A percentile compares a stretch with the other conserved stretches of the same genome.
Evolutionary conservation across 2,329 filamentous ascomycete species (phyloP).

Genomic region (Diaporthe sp.): DNA sequence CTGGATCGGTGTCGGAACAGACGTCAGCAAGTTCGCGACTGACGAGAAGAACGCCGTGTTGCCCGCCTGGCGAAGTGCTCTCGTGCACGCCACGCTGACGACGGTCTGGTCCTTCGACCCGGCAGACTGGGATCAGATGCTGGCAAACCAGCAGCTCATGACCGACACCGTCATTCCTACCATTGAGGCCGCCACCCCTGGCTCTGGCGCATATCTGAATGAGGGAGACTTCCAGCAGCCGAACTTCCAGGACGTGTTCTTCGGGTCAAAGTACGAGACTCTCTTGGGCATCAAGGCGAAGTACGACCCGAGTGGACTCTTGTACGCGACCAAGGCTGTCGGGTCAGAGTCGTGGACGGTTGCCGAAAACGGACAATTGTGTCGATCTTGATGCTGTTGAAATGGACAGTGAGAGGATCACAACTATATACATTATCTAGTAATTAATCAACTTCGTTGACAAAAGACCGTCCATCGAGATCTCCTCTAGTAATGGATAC

Average conservation of each 20-base stretch:
- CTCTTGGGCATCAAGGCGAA: slow-evolving; percentile 49
- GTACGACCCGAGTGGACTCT: slow-evolving; percentile 50
- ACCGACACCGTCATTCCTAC: slow-evolving; percentile 40
- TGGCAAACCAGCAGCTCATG: slow-evolving; percentile 41
- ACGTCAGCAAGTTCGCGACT: slow-evolving; percentile 32
- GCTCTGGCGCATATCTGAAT: slow-evolving; percentile 46
- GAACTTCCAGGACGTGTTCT: slow-evolving; percentile 44
- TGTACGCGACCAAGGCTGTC: slow-evolving; percentile 49
- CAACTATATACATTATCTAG: neutral
- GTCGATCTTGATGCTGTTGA: slow-evolving; percentile 29
- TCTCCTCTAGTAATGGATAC: neutral
- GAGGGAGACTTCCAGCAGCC: slow-evolving; percentile 49
- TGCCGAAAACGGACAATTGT: slow-evolving; percentile 44
- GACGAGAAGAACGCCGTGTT: slow-evolving; percentile 49
- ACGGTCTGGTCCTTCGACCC: slow-evolving; percentile 48
- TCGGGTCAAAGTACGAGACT: slow-evolving; percentile 44
- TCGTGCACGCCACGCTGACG: slow-evolving; percentile 46
- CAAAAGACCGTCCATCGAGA: neutral
- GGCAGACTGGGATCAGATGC: slow-evolving; percentile 42
- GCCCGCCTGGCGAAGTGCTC: slow-evolving; percentile 50
- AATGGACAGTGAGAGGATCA: neutral
- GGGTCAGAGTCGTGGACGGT: slow-evolving; percentile 50
- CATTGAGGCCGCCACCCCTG: slow-evolving; percentile 43
- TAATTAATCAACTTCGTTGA: neutral
- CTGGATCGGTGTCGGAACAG: slow-evolving; percentile 45